Base-by-base conservation (phyloP, 495 filamentous ascomycete species). In the Cryomyces minteri region DNA sequence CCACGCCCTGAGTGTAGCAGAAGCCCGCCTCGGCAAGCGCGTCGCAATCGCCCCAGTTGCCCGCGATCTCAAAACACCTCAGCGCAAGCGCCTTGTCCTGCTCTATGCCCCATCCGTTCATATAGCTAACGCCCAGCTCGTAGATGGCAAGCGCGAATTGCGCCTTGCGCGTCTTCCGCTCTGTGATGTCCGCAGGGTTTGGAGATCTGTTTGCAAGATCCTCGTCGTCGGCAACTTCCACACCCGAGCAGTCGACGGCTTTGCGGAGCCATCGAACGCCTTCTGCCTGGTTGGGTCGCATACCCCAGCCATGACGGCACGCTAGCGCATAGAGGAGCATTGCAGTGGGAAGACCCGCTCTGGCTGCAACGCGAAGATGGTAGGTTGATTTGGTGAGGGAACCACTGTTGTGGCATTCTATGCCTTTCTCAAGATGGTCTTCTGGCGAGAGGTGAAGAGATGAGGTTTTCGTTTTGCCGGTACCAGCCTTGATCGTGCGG, bases 251-350 rank as follows among this genome's bases (percentile, higher is more conserved):
- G 51, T 94, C 83, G 37, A 87, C 85, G 4, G 93, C 90, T 51
- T 84, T 86, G 31, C 82, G 76, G 41, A 93, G 66, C 90, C 90
- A 98, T 54, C 75, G 73, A 3, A 96, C 82, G 6, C 82, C 92
- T 63, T 98, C 90, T 32, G 68, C 68, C 51, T 80, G 84, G 58
- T 94, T 94, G 12, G 84, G 73, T 12, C 84, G 76, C 84, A 95
- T 94, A 7, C 90, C 90, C 90, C 90, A 98, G 30, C 90, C 90
- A 57, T 96, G 90, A n/a, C 92, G 76, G 57, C 88, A 94, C 32
- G 90, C 92, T 37, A 98, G 71, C 5, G 88, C 92, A 61, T 94
- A 98, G 6, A 96, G 68, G 5, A 98, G 68, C 90, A 98, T 98
- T 9, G 77, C 90, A 0, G 86, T 94, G 0, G 90, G 87, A 43